Conservation (phyloP, 306 rosid genomes). For the Prunus fruticosa region DNA sequence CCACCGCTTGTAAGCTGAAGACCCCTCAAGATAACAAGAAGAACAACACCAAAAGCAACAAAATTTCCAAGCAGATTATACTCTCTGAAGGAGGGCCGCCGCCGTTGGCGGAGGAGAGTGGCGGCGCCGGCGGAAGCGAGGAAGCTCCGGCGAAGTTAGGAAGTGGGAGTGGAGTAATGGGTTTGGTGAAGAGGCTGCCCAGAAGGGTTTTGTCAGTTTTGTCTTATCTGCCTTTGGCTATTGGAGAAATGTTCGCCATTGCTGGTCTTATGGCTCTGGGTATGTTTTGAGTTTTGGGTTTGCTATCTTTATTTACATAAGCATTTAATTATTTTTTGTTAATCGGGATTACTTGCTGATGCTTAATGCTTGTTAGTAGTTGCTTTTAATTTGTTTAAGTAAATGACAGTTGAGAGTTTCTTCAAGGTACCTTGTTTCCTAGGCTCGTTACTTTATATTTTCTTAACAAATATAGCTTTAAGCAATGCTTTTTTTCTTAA, state of each 20-base stretch:
- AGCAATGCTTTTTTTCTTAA: no score
- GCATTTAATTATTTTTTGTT: background rate
- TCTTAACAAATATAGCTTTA: background rate
- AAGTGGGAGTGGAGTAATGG: slow-evolving; percentile 33
- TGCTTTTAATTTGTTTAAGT: background rate
- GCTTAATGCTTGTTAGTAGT: background rate
- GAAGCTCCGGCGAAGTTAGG: slow-evolving; percentile 31
- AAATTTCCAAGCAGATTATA: slow-evolving; percentile 55
- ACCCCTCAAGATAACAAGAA: slow-evolving; percentile 46
- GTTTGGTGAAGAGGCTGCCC: slow-evolving; percentile 45
- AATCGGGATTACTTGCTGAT: background rate
- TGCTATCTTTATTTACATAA: background rate
- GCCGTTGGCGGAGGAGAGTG: slow-evolving; percentile 41
- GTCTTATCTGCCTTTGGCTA: slow-evolving; percentile 89
- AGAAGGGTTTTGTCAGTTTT: slow-evolving; percentile 57
- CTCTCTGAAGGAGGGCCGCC: slow-evolving; percentile 74
- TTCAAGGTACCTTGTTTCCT: background rate
- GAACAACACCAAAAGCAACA: slow-evolving; percentile 27
- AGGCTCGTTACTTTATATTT: no score
- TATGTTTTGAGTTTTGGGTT: slow-evolving; percentile 24
- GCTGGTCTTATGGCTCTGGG: slow-evolving; percentile 86
- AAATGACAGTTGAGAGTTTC: no score
- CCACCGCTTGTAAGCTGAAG: slow-evolving; percentile 46
- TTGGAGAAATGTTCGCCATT: slow-evolving; percentile 85
- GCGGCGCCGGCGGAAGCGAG: slow-evolving; percentile 17